Percentiles rank a stretch among this genome's conserved stretches.
Conservation (phyloP, 2,329 filamentous ascomycete genomes). For the Talaromyces islandicus region DNA sequence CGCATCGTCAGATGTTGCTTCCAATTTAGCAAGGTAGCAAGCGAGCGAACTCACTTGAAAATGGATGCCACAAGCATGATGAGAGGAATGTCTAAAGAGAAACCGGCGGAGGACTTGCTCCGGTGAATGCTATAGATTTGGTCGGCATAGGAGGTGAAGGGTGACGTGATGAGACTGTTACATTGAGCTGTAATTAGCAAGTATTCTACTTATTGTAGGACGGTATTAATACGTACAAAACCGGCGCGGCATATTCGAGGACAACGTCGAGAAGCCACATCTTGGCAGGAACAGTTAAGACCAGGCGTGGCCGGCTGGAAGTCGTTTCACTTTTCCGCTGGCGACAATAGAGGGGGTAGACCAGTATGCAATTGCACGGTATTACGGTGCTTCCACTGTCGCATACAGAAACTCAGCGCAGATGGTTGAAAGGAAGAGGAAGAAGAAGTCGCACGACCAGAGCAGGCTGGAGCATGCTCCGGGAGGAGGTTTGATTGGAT, state of each 20-base stretch:
- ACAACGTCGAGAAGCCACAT: constrained; percentile 36
- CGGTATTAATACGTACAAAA: constrained; percentile 35
- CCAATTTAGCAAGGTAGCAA: not conserved
- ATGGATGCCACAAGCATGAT: constrained; percentile 63
- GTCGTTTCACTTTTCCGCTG: not conserved
- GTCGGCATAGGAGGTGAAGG: constrained; percentile 60
- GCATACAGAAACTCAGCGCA: not conserved
- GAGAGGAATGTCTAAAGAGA: constrained; percentile 61
- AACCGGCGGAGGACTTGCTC: constrained; percentile 54
- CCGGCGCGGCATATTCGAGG: constrained; percentile 42
- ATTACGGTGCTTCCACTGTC: not conserved
- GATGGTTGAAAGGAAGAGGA: not conserved
- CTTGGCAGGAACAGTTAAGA: constrained; percentile 9
- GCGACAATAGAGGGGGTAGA: not conserved
- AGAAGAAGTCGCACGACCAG: not conserved
- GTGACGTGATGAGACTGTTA: constrained; percentile 53
- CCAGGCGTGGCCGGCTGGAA: not conserved
- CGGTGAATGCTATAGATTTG: constrained; percentile 61
- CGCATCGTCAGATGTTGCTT: not conserved
- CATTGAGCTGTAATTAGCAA: not conserved
- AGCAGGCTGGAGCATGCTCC: not conserved
- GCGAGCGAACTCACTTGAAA: constrained; percentile 44
- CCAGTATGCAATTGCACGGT: not conserved
- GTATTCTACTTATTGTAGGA: constrained; percentile 3
- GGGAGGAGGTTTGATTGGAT: not conserved